A percentile compares a stretch with the other conserved stretches of the same genome.
Conservation (phyloP, 2,329 filamentous ascomycete genomes). For the Scedosporium dehoogii region DNA sequence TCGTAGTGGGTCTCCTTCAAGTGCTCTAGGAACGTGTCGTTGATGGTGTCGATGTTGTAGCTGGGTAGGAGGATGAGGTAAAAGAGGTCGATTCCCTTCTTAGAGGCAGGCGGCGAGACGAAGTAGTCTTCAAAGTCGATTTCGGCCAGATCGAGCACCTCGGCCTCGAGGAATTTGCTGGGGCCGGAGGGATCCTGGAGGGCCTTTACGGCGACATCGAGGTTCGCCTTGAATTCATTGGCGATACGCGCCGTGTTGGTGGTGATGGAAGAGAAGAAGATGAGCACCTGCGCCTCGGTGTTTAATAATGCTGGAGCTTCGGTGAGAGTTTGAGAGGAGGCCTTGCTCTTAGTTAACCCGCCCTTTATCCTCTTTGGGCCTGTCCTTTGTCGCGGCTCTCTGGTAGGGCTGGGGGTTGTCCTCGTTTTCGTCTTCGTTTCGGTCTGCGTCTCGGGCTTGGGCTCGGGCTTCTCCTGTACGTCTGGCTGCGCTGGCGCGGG, state of each 20-base stretch:
- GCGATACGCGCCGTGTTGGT: constrained; percentile 71
- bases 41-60: constrained; percentile 90
- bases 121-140: constrained; percentile 93
- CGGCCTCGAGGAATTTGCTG: constrained; percentile 40
- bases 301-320: constrained; percentile 15
- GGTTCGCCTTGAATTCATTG: constrained; percentile 45
- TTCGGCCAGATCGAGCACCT: constrained; percentile 69
- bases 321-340: constrained; percentile 13
- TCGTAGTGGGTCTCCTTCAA: constrained; percentile 90
- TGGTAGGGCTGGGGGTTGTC: constrained; percentile 12
- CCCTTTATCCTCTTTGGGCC: constrained; percentile 42
- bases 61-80: constrained; percentile 81
- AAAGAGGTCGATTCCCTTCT: constrained; percentile 52
- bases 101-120: constrained; percentile 58
- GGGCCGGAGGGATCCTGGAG: constrained; percentile 22
- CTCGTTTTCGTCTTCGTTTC: constrained; percentile 3
- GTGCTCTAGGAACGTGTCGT: constrained; percentile 80
- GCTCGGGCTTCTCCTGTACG: background rate
- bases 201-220: constrained; percentile 42
- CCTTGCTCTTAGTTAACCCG: constrained; percentile 23
- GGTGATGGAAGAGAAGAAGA: constrained; percentile 88
- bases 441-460: constrained; percentile 3
- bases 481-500: background rate
- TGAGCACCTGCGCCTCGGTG: constrained; percentile 54
- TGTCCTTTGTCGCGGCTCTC: constrained; percentile 21